Conservation (phyloP, 73 alveolate genomes). For the Tetrahymena thermophila region DNA sequence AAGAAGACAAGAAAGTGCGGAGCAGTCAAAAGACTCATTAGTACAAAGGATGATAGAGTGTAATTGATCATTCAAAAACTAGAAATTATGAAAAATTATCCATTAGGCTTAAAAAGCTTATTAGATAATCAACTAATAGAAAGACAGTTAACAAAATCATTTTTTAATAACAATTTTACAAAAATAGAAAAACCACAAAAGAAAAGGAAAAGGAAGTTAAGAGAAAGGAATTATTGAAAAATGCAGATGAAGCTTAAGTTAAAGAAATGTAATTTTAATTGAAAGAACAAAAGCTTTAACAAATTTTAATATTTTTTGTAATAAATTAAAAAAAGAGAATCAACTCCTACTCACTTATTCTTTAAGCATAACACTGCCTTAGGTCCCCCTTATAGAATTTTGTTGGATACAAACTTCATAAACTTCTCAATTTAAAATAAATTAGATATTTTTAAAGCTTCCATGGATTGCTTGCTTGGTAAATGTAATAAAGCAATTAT, state of each 20-base stretch:
- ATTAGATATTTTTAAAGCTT: constrained; percentile 91
- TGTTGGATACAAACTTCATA: constrained; percentile 98
- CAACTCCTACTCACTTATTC: constrained; percentile 64
- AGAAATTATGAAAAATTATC: constrained; percentile 46
- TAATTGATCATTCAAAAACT: constrained; percentile 12
- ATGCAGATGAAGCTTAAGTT: constrained; percentile 9
- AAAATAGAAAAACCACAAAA: not conserved
- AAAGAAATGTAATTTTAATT: not conserved
- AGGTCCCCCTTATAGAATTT: constrained; percentile 96
- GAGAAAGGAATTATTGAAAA: constrained; percentile 49
- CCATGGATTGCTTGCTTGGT: constrained; percentile 98
- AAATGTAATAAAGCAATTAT: constrained; percentile 51
- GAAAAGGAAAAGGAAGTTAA: constrained; percentile 29
- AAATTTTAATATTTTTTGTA: constrained; percentile 14
- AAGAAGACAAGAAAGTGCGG: constrained; percentile 93
- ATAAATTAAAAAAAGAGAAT: constrained; percentile 9
- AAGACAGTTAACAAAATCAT: not conserved
- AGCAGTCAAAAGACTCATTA: constrained; percentile 84
- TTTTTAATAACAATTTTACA: not conserved
- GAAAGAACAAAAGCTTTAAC: not conserved
- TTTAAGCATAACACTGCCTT: constrained; percentile 81
- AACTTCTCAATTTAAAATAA: constrained; percentile 97
- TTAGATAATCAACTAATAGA: not conserved
- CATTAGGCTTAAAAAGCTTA: constrained; percentile 22
- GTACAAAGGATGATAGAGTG: constrained; percentile 87